These are phyloP conservation scores for Populus hybrid DNA, from an alignment of 441 rosid species.

Conservation along the genomic window DNA sequence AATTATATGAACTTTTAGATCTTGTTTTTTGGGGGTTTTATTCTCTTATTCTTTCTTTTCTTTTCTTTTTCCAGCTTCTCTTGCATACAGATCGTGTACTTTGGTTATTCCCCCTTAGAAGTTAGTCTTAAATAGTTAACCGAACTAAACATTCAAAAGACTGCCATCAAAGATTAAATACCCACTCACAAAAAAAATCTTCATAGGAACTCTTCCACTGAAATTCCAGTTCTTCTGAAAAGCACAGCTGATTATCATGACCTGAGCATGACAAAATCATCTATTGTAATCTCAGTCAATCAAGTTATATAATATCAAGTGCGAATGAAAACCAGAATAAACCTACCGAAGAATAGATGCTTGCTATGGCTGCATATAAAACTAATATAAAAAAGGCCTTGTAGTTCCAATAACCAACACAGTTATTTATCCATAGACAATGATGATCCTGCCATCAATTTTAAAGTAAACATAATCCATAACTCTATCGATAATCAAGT, in stretches of 20 bases:
- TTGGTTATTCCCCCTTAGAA: not conserved
- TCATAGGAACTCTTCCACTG: constrained; percentile 35
- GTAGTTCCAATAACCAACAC: constrained; percentile 46
- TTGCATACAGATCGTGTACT: not conserved
- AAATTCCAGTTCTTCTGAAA: constrained; percentile 41
- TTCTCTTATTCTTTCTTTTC: not conserved
- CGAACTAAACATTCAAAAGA: not conserved
- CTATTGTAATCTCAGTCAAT: constrained; percentile 3
- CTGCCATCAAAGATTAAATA: not conserved
- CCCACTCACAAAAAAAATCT: constrained; percentile 52
- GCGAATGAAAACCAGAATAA: constrained; percentile 3
- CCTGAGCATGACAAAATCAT: constrained; percentile 27
- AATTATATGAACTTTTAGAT: no score
- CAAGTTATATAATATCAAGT: not conserved
- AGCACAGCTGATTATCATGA: constrained; percentile 28
- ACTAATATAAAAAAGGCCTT: constrained; percentile 43
- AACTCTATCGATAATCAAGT: constrained; percentile 3
- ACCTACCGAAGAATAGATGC: constrained; percentile 47
- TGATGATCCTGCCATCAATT: constrained; percentile 55
- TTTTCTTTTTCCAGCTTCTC: not conserved
- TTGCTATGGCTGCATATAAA: constrained; percentile 41
- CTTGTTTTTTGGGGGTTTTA: not conserved
- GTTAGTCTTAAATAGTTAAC: not conserved
- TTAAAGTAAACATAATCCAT: constrained; percentile 7
- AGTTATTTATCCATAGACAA: constrained; percentile 42